Evolutionary conservation across 2,329 filamentous ascomycete species (phyloP).

Genomic region (Knufia fluminis): DNA sequence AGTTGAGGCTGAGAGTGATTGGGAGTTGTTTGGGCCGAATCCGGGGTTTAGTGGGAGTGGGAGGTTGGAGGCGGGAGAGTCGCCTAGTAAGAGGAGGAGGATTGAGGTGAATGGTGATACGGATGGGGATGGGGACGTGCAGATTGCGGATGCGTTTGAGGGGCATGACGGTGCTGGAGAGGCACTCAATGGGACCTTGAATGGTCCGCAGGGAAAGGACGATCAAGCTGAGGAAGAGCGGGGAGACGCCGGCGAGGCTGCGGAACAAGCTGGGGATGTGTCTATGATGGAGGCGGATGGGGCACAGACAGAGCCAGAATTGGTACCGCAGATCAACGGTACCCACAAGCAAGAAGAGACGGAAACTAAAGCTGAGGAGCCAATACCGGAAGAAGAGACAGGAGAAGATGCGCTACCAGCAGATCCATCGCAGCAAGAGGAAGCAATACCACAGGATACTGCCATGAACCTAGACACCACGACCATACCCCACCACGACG

Average conservation of each 20-base stretch:
- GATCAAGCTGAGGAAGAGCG: neutral
- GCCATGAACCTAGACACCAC: neutral
- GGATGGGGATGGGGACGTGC: neutral
- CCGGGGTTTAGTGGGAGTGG: constrained; percentile 5
- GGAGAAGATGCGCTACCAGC: neutral
- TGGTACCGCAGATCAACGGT: neutral
- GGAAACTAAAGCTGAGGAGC: neutral
- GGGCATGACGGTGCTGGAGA: neutral
- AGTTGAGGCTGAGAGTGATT: constrained; percentile 44
- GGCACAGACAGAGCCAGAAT: neutral
- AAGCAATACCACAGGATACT: neutral
- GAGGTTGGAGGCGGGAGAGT: constrained; percentile 1
- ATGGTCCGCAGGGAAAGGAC: neutral
- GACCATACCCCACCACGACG: neutral
- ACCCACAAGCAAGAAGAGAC: neutral
- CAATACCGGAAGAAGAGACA: too few species aligned
- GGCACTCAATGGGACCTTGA: neutral
- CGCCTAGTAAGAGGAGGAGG: constrained; percentile 10
- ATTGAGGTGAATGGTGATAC: constrained; percentile 11
- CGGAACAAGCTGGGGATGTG: constrained; percentile 17
- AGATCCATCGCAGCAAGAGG: neutral
- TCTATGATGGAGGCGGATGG: constrained; percentile 18
- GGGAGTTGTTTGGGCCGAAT: constrained; percentile 36
- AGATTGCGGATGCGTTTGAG: constrained; percentile 13
- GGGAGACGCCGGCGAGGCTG: constrained; percentile 5